Conservation (phyloP, 257 asterid genomes). For the Perilla frutescens region DNA sequence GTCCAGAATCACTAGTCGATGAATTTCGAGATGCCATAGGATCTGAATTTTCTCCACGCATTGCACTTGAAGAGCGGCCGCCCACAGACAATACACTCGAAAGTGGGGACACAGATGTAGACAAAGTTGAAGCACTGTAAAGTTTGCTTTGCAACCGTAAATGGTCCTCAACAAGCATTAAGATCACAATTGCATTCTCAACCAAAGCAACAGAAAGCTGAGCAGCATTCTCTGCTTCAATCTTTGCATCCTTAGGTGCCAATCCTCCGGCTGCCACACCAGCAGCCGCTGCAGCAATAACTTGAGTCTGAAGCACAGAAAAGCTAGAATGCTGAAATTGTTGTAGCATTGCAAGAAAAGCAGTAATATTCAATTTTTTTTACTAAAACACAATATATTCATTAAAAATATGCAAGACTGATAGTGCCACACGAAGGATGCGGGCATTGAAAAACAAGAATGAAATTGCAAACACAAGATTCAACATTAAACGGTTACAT, state of each 20-base stretch:
- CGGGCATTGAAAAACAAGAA: constrained; percentile 8
- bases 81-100: constrained; percentile 59
- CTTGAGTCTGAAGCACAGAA: constrained; percentile 86
- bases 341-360: constrained; percentile 40
- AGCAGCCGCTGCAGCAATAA: constrained; percentile 99
- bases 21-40: constrained; percentile 62
- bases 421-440: constrained; percentile 23
- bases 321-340: constrained; percentile 47
- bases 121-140: constrained; percentile 69
- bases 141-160: constrained; percentile 92
- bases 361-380: not conserved
- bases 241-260: constrained; percentile 85
- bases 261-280: constrained; percentile 98
- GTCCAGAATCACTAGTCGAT: constrained; percentile 68
- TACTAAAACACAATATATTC: too few relatives aligned
- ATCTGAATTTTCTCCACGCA: constrained; percentile 58
- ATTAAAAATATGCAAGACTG: constrained; percentile 8
- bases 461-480: constrained; percentile 17
- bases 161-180: constrained; percentile 99
- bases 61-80: constrained; percentile 53
- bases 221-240: constrained; percentile 97
- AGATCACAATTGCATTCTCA: constrained; percentile 97
- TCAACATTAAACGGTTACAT: not conserved
- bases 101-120: constrained; percentile 73
- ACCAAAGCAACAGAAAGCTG: constrained; percentile 98